Evolutionary conservation across 2,329 filamentous ascomycete species (phyloP), one percentile per base, ranked within the genome.

Genomic region (Exophiala aquamarina): DNA sequence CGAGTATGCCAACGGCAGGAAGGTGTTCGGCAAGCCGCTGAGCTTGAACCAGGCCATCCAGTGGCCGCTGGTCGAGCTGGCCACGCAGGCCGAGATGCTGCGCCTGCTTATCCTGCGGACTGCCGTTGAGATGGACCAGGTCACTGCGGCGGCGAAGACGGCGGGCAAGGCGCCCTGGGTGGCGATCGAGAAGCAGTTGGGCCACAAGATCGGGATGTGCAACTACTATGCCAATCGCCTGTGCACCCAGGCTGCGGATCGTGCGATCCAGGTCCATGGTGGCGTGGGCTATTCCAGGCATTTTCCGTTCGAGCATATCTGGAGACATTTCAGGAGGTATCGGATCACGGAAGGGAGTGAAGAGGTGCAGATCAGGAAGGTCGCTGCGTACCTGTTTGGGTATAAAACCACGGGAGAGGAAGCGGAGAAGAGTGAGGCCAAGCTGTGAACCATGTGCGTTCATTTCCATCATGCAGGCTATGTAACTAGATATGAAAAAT

Each of bases 351-450:
- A 84, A 60, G 81, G 80, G 0, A 79, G 77, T 44, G 81, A 84
- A 61, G 80, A 84, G 67, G 81, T 84, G 41, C 80, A 84, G 64
- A 83, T 83, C 75, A 69, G 79, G n/a, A 83, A 82, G 64, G 73
- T 84, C 8, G 80, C 78, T 1, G 78, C 75, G 8, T 81, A 77
- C 63, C 54, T 82, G 34, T 81, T 82, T 61, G 78, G 76, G 1
- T 79, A 59, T 14, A 59, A 59, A 37, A 56, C 47, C 13, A 59
- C 57, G 8, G 57, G 76, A 54, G 69, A 70, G 19, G 36, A 44
- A 11, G n/a, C 34, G 31, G 40, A 49, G 18, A 44, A 41, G 33
- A 42, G 31, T 20, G 52, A 49, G 38, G 42, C 52, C 3, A 55
- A 52, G 29, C 41, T 55, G 52, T 55, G 11, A 18, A 18, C 3